Base-by-base conservation (phyloP, 2,329 filamentous ascomycete genomes). In the Parastagonospora avenae region DNA sequence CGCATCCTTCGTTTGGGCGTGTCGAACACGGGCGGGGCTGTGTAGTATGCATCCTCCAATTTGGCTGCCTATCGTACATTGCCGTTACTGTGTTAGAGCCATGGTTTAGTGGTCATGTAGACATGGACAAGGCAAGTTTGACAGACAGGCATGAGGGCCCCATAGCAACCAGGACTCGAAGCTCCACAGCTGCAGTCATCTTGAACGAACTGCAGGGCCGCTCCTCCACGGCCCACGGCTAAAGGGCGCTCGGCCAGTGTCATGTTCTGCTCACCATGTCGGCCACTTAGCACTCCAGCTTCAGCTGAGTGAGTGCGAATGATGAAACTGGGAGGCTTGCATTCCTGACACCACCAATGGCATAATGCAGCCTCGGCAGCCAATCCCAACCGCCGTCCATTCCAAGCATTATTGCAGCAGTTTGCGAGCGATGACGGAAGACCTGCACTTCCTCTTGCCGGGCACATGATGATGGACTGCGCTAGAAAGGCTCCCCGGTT, bases 391-490 rank as follows among this genome's bases (percentile, higher is more conserved):
- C 42, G 31, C 46, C 3, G 19, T 24, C 36, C 45, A 16, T 19
- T 46, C 27, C 11, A 40, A 10, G 40, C 43, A 50, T 41, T 37
- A 38, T 44, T n/a, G 9, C 29, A 33, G 36, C 27, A 40, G 41
- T 16, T 42, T 30, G 31, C 42, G 42, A 38, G 48, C 48, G 42
- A 50, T 46, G 31, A 46, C 38, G 42, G 38, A 46, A 31, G 48
- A 32, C 42, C 32, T 40, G 42, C 38, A 28, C 48, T 19, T 32
- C 39, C 27, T 42, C 37, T 36, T 31, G 37, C 35, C 43, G 19
- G 46, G 47, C 43, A 54, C 42, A 48, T 46, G 46, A 40, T 49
- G 32, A 2, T 29, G 19, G 24, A 49, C 28, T 46, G 46, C 55
- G 45, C 50, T 48, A 43, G 30, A 37, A 50, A 52, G 39, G 36